Conservation (phyloP, 306 rosid species). For the Casuarina cunninghamiana region DNA sequence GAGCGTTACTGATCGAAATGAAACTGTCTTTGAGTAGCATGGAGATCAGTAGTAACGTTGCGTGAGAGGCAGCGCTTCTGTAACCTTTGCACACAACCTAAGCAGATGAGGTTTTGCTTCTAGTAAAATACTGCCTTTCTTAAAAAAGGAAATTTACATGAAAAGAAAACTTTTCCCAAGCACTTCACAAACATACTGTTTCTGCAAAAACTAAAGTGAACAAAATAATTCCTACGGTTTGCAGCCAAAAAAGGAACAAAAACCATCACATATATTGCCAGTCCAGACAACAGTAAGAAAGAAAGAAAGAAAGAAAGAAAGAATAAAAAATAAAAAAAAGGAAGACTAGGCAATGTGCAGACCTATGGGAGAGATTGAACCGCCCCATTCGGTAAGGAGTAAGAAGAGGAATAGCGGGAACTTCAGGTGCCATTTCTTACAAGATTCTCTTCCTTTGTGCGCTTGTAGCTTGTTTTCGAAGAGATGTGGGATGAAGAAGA, state of each 20-base stretch:
- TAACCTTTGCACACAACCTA: too few species aligned
- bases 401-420: slow-evolving; percentile 24
- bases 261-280: background rate
- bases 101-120: too few species aligned
- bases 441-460: background rate
- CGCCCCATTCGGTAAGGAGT: slow-evolving; percentile 30
- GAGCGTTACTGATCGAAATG: too few species aligned
- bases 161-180: too few species aligned
- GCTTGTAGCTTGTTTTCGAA: background rate
- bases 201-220: too few species aligned
- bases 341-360: background rate
- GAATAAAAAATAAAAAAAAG: background rate
- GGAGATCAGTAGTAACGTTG: too few species aligned
- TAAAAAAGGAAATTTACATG: too few species aligned
- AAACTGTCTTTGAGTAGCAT: too few species aligned
- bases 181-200: too few species aligned
- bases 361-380: slow-evolving; percentile 35
- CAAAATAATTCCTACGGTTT: too few species aligned
- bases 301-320: background rate
- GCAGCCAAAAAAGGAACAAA: background rate
- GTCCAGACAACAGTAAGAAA: background rate
- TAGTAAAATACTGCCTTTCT: too few species aligned
- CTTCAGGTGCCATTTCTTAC: background rate
- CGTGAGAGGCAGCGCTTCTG: too few species aligned
- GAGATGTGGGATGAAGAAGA: background rate